Percentiles rank a stretch among this genome's conserved stretches.
Conservation (phyloP, 208 protist genomes). For the Leishmania martiniquensis region DNA sequence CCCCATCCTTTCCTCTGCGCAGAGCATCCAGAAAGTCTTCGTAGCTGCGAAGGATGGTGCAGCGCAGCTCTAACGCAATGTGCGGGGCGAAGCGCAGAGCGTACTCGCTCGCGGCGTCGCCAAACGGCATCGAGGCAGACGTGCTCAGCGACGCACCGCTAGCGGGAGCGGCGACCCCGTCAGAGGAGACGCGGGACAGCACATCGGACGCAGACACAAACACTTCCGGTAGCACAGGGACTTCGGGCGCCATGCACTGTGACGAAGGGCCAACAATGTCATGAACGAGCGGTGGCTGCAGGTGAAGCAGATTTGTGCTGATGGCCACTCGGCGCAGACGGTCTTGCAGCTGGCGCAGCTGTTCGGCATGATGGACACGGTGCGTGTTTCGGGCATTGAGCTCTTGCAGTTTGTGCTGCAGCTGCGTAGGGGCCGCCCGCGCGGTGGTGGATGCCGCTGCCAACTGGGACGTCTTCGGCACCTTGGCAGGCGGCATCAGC, state of each 20-base stretch:
- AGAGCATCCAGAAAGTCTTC: slow-evolving; percentile 41
- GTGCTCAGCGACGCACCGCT: background rate
- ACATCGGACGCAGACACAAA: slow-evolving; percentile 33
- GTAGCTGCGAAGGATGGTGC: slow-evolving; percentile 45
- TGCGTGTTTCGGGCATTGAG: slow-evolving; percentile 45
- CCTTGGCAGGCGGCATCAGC: slow-evolving; percentile 4
- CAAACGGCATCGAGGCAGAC: slow-evolving; percentile 19
- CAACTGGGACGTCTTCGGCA: background rate
- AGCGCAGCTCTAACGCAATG: slow-evolving; percentile 81
- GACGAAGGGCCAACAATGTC: slow-evolving; percentile 70
- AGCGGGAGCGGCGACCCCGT: background rate
- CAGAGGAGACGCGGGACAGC: background rate
- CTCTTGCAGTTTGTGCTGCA: slow-evolving; percentile 40
- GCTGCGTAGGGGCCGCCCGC: slow-evolving; percentile 16
- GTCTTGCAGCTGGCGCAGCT: slow-evolving; percentile 26
- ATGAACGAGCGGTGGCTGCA: slow-evolving; percentile 31
- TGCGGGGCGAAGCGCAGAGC: slow-evolving; percentile 68
- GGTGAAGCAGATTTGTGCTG: slow-evolving; percentile 43
- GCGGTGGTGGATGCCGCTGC: background rate
- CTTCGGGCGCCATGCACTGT: slow-evolving; percentile 45
- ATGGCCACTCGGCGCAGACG: slow-evolving; percentile 42
- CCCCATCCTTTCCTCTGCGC: background rate
- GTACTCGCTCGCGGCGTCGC: slow-evolving; percentile 43
- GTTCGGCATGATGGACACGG: slow-evolving; percentile 36
- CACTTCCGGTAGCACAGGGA: slow-evolving; percentile 67